phyloP scores from a whole-genome alignment of 1,139 yeast species.

The Wickerhamomyces sp. region DNA sequence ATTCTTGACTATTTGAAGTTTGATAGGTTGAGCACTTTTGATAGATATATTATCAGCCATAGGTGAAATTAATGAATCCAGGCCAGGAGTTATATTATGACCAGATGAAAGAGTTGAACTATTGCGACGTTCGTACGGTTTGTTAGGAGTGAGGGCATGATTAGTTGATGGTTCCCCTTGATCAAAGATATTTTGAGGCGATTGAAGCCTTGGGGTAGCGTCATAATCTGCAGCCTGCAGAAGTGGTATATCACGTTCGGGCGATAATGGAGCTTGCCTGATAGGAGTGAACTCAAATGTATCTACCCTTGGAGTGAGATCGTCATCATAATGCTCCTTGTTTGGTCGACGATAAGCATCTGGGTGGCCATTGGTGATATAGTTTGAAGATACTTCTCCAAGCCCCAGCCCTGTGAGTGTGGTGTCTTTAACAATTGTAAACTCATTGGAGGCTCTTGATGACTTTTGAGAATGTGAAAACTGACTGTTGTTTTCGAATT shows the following conservation, averaged over 20 bases:
- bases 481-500: slow-evolving; percentile 2
- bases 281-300: slow-evolving; percentile 1
- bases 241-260: too few relatives aligned
- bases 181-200: not conserved
- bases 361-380: too few relatives aligned
- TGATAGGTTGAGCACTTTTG: slow-evolving; percentile 1
- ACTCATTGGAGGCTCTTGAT: slow-evolving; percentile 1
- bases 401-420: slow-evolving; percentile 8
- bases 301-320: slow-evolving; percentile 2
- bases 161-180: too few relatives aligned
- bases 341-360: too few relatives aligned
- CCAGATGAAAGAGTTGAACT: not conserved
- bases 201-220: not conserved
- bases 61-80: slow-evolving; percentile 1
- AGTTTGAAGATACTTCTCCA: slow-evolving; percentile 1
- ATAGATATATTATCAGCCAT: slow-evolving; percentile 2
- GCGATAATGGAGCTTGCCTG: too few relatives aligned
- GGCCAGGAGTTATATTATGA: slow-evolving; percentile 1
- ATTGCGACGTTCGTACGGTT: not conserved
- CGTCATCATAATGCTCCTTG: too few relatives aligned
- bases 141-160: slow-evolving; percentile 1
- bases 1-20: slow-evolving; percentile 2
- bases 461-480: not conserved
- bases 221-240: slow-evolving; percentile 7
- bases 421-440: not conserved